A percentile compares a stretch with the other conserved stretches of the same genome.
These are phyloP conservation scores for Tetrahymena elliotti DNA, from an alignment of 73 alveolate genomes.

Conservation along the genomic window DNA sequence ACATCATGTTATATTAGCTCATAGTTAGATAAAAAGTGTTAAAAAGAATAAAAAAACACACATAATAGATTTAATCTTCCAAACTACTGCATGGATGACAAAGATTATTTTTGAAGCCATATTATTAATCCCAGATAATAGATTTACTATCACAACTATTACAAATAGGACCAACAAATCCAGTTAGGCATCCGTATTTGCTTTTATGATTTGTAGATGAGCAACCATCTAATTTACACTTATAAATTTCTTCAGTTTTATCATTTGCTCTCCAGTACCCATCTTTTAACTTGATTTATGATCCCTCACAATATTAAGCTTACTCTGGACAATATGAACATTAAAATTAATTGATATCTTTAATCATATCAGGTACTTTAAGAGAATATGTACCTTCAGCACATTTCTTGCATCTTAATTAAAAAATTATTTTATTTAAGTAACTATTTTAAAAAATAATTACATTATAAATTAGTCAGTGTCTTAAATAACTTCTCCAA, in stretches of 20 bases:
- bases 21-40: not conserved
- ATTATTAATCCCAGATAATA: not conserved
- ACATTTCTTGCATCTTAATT: not conserved
- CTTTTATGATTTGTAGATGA: not conserved
- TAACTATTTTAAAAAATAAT: too few species aligned
- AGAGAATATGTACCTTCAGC: not conserved
- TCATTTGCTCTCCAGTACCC: not conserved
- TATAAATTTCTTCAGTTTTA: not conserved
- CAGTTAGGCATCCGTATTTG: not conserved
- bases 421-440: too few species aligned
- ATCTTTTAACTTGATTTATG: not conserved
- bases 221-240: not conserved
- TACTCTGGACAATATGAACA: not conserved
- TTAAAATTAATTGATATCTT: not conserved
- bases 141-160: not conserved
- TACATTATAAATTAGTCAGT: not conserved
- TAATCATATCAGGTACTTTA: not conserved
- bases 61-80: too few species aligned
- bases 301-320: not conserved
- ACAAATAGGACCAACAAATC: not conserved
- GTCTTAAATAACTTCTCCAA: not conserved
- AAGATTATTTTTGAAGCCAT: not conserved
- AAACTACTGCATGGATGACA: not conserved
- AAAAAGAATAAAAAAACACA: not conserved
- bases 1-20: not conserved